Conservation (phyloP, 352 stramenopile species). For the Globisporangium ultimum region DNA sequence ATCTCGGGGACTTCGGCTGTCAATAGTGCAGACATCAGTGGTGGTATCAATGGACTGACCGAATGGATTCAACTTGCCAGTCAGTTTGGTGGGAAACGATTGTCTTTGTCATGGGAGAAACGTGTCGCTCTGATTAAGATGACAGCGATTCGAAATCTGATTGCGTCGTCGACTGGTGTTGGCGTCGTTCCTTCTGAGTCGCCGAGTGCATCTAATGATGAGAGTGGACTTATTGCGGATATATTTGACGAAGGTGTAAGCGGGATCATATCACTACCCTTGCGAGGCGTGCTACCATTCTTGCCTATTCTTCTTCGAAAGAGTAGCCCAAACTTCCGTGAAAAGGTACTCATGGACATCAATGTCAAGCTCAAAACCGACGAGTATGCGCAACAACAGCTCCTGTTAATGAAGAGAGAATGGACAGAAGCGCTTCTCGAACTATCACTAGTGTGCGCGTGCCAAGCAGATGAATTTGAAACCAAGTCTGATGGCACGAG, state of each 20-base stretch:
- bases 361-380: constrained; percentile 86
- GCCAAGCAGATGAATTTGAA: constrained; percentile 14
- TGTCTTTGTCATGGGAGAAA: constrained; percentile 77
- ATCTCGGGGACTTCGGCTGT: constrained; percentile 27
- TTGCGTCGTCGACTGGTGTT: constrained; percentile 7
- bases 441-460: constrained; percentile 61
- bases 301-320: constrained; percentile 57
- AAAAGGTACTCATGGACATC: constrained; percentile 86
- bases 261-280: constrained; percentile 54
- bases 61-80: constrained; percentile 73
- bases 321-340: constrained; percentile 48
- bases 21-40: constrained; percentile 17
- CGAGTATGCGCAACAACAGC: constrained; percentile 58
- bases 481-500: neutral
- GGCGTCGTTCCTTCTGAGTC: neutral
- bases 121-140: constrained; percentile 59
- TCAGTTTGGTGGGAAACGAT: constrained; percentile 56
- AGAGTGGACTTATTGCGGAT: constrained; percentile 28
- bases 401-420: constrained; percentile 67
- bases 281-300: constrained; percentile 71
- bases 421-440: constrained; percentile 78
- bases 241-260: constrained; percentile 60
- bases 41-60: constrained; percentile 29
- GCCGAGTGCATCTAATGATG: constrained; percentile 1
- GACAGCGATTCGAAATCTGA: constrained; percentile 60